phyloP scores from a whole-genome alignment of 805 yeast genomes.

The Kuraishia ogatae region DNA sequence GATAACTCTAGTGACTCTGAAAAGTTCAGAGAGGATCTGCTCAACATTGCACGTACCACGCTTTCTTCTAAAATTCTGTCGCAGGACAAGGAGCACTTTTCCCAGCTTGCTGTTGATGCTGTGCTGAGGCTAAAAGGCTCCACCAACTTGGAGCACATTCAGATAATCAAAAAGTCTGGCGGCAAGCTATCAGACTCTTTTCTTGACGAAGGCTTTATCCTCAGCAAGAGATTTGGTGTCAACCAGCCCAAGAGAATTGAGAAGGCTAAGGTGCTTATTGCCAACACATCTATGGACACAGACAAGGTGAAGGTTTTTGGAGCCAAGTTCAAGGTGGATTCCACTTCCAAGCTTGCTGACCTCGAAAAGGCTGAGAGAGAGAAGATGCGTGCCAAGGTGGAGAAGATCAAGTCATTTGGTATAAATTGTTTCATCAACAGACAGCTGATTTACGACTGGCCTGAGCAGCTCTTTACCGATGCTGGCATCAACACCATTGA shows the following conservation, averaged over 20 bases:
- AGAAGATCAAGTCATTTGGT: slow-evolving; percentile 72
- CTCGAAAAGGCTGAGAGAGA: slow-evolving; percentile 89
- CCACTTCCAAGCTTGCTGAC: slow-evolving; percentile 89
- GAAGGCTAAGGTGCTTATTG: slow-evolving; percentile 82
- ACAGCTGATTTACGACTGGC: slow-evolving; percentile 95
- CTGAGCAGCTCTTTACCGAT: slow-evolving; percentile 91
- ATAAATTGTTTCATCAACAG: slow-evolving; percentile 90
- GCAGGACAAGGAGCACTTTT: slow-evolving; percentile 89
- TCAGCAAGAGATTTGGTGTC: slow-evolving; percentile 88
- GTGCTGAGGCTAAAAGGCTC: slow-evolving; percentile 80
- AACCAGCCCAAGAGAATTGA: slow-evolving; percentile 82
- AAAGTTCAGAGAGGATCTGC: slow-evolving; percentile 64
- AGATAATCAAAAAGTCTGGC: slow-evolving; percentile 87
- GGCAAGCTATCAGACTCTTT: slow-evolving; percentile 88
- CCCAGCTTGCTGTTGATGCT: slow-evolving; percentile 91
- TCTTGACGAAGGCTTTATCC: slow-evolving; percentile 91
- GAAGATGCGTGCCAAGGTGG: slow-evolving; percentile 86
- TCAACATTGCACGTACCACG: slow-evolving; percentile 88
- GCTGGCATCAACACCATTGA: slow-evolving; percentile 84
- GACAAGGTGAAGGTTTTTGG: slow-evolving; percentile 97
- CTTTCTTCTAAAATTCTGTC: slow-evolving; percentile 86
- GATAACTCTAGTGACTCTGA: slow-evolving; percentile 56
- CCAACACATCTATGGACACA: slow-evolving; percentile 94
- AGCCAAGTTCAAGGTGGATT: slow-evolving; percentile 93
- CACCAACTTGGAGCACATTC: slow-evolving; percentile 85